Base-by-base conservation (phyloP, 306 rosid genomes). In the Cicer cuneatum region DNA sequence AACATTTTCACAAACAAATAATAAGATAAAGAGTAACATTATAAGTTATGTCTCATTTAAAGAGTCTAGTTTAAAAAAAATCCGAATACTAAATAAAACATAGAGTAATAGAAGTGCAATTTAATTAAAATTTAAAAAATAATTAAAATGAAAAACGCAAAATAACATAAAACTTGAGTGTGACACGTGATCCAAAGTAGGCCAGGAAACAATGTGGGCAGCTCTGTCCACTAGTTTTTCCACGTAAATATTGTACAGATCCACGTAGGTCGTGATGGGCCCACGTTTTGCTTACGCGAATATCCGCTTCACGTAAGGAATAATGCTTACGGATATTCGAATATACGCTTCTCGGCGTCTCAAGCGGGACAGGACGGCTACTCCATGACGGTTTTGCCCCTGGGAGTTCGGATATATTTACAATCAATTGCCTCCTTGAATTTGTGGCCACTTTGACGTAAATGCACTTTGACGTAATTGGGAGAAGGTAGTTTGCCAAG, bases 321-420 rank as follows among this genome's bases (percentile, higher is more conserved):
- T 87, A 66, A 90, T 87, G 49, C 89, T 42, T 6, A 51, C 18
- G 85, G 73, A 84, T 86, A 90, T 92, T 74, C 94, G 94, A 82
- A 92, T 92, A 90, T 87, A 2, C 73, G 5, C 77, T 14, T 69
- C 46, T 8, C 4, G 1, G 29, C 38, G 5, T 16, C 75, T 8
- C 24, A 52, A 29, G 3, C 6, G 3, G 18, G 39, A 47, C 4
- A 1, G 15, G 70, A 52, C 71, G 33, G 40, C 45, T 0, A 2
- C 0, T 1, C 0, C 19, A 12, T 83, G 54, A 73, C 86, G 1
- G 42, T 49, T 76, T 7, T 58, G 12, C 66, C 81, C 83, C 71
- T 60, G 0, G 0, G 4, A 0, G 0, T 5, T 69, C 1, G 4
- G 0, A 0, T 7, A 6, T 4, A 86, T 76, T 76, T 16, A 41